Evolutionary conservation across 371 early-diverging fungal species (phyloP).

Genomic region (Mucor plumbeus): DNA sequence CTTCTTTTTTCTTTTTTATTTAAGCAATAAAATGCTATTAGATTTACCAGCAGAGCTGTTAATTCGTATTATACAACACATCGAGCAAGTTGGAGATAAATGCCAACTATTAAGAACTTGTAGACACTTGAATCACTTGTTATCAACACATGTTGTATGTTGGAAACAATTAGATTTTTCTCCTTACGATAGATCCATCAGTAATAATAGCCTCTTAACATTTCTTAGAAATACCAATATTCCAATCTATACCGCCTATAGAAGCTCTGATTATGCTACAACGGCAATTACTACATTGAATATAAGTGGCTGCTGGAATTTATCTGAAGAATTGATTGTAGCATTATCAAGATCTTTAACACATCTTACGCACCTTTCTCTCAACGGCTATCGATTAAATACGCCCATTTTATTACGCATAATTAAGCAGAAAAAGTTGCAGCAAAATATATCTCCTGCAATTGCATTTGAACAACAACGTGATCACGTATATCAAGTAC

Average conservation of each 20-base stretch:
- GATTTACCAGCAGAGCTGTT: constrained; percentile 33
- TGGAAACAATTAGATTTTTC: constrained; percentile 49
- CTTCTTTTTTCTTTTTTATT: not conserved
- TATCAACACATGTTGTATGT: constrained; percentile 29
- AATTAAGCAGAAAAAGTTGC: not conserved
- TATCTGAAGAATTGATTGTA: constrained; percentile 34
- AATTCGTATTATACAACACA: constrained; percentile 22
- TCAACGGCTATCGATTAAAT: constrained; percentile 35
- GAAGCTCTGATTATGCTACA: not conserved
- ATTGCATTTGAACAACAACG: constrained; percentile 35
- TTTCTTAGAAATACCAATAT: constrained; percentile 34
- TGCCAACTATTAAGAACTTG: constrained; percentile 35
- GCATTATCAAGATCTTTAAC: constrained; percentile 35
- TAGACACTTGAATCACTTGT: constrained; percentile 22
- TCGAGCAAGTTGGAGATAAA: constrained; percentile 35
- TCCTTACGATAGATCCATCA: constrained; percentile 23
- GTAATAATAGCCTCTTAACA: constrained; percentile 25
- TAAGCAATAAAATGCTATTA: constrained; percentile 9
- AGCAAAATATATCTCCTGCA: not conserved
- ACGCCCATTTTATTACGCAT: not conserved
- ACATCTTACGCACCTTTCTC: constrained; percentile 18
- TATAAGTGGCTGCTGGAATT: constrained; percentile 42
- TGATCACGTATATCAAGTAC: constrained; percentile 48
- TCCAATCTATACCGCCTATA: constrained; percentile 5
- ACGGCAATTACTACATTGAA: constrained; percentile 19